Percentiles rank a stretch among this genome's conserved stretches.
Conservation (phyloP, 805 yeast species). For the Yamadazyma scolyti region DNA sequence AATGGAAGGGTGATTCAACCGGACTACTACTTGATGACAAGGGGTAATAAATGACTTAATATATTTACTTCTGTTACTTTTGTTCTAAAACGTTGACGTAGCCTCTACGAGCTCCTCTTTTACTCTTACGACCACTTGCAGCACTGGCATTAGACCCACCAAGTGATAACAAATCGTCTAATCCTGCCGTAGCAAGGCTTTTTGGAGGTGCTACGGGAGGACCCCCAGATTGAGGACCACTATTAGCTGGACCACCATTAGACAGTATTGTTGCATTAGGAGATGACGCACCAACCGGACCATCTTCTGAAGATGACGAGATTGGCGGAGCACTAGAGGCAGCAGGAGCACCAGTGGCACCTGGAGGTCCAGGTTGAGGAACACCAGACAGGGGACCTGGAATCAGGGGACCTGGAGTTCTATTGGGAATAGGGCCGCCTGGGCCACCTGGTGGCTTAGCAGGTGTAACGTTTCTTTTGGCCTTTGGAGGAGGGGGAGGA, state of each 20-base stretch:
- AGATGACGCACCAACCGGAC: constrained; percentile 4
- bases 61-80: constrained; percentile 4
- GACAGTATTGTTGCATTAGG: constrained; percentile 4
- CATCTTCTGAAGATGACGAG: constrained; percentile 1
- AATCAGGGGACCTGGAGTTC: constrained; percentile 8
- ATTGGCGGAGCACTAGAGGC: constrained; percentile 1
- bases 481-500: constrained; percentile 66
- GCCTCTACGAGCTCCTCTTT: constrained; percentile 31
- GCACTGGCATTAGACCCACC: constrained; percentile 20
- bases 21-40: constrained; percentile 28
- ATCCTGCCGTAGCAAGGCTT: constrained; percentile 36
- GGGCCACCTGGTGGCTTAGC: constrained; percentile 15
- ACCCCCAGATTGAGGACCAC: constrained; percentile 3
- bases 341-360: constrained; percentile 8
- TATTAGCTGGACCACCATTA: constrained; percentile 5
- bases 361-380: constrained; percentile 10
- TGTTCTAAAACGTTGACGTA: constrained; percentile 29
- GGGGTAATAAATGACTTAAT: neutral
- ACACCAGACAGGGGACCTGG: constrained; percentile 7
- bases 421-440: constrained; percentile 10
- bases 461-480: constrained; percentile 22
- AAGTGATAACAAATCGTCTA: constrained; percentile 36
- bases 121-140: constrained; percentile 18
- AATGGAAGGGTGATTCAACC: constrained; percentile 41
- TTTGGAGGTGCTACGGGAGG: constrained; percentile 8